Conservation (phyloP, 2,329 filamentous ascomycete genomes). For the Penicillium sp. region DNA sequence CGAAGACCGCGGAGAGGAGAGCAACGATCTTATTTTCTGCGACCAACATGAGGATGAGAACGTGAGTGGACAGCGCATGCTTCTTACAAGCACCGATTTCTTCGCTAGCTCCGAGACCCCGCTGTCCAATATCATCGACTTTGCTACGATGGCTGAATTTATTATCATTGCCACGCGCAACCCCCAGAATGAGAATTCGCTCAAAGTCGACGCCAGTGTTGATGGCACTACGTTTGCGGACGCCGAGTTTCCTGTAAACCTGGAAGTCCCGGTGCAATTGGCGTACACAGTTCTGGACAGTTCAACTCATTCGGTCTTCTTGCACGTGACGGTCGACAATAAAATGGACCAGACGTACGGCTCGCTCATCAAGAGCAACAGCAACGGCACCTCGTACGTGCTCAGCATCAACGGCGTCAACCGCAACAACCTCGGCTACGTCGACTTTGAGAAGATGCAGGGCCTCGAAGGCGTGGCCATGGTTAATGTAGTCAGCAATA, state of each 20-base stretch:
- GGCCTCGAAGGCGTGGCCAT: slow-evolving; percentile 86
- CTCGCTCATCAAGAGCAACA: slow-evolving; percentile 95
- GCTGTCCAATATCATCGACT: slow-evolving; percentile 71
- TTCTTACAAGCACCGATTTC: slow-evolving; percentile 75
- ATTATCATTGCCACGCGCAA: slow-evolving; percentile 77
- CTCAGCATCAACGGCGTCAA: slow-evolving; percentile 79
- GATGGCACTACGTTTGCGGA: slow-evolving; percentile 79
- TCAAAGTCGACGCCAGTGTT: slow-evolving; percentile 77
- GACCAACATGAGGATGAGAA: slow-evolving; percentile 62
- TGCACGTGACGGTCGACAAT: slow-evolving; percentile 80
- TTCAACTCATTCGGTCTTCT: slow-evolving; percentile 87
- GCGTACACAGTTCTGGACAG: slow-evolving; percentile 93
- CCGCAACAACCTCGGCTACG: slow-evolving; percentile 69
- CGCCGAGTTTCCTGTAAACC: slow-evolving; percentile 81
- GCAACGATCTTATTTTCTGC: slow-evolving; percentile 61
- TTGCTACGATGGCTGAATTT: slow-evolving; percentile 94
- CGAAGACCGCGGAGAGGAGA: slow-evolving; percentile 52
- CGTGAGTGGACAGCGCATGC: slow-evolving; percentile 59
- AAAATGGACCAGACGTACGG: slow-evolving; percentile 66
- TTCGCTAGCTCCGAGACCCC: slow-evolving; percentile 58
- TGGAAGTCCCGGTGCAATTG: slow-evolving; percentile 71
- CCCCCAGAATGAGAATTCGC: slow-evolving; percentile 58
- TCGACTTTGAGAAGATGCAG: slow-evolving; percentile 94
- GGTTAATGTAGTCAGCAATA: slow-evolving; percentile 79
- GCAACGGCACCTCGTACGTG: slow-evolving; percentile 93